A percentile compares a stretch with the other conserved stretches of the same genome.
Conservation (phyloP, 2,329 filamentous ascomycete genomes). For the Fusarium sarcochroum region DNA sequence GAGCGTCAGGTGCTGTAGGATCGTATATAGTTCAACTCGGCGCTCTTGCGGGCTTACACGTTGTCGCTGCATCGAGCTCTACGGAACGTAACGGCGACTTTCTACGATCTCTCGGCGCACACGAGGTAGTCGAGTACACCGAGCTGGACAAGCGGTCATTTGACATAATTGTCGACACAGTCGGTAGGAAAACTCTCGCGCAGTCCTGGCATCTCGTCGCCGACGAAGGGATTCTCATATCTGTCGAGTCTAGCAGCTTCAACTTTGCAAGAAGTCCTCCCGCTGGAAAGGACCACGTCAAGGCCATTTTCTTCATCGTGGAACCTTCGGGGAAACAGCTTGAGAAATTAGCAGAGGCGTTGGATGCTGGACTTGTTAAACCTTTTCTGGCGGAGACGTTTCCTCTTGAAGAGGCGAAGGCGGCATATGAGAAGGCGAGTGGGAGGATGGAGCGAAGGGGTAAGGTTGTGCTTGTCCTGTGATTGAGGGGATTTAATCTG, state of each 20-base stretch:
- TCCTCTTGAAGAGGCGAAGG: not conserved
- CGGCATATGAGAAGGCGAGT: constrained; percentile 11
- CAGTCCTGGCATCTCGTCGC: constrained; percentile 50
- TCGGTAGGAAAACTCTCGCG: constrained; percentile 48
- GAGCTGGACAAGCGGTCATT: constrained; percentile 17
- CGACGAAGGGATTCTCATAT: constrained; percentile 41
- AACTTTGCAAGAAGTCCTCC: constrained; percentile 1
- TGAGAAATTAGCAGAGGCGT: not conserved
- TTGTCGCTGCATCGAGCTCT: constrained; percentile 51
- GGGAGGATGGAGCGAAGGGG: constrained; percentile 14
- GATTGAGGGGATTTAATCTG: fast-evolving
- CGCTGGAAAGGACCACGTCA: constrained; percentile 2
- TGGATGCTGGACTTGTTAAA: constrained; percentile 8
- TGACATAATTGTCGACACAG: constrained; percentile 52
- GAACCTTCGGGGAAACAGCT: constrained; percentile 5
- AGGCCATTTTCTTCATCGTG: constrained; percentile 18
- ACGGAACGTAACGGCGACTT: constrained; percentile 26
- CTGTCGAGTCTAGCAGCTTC: constrained; percentile 31
- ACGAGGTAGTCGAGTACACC: constrained; percentile 41
- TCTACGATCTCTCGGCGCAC: constrained; percentile 44
- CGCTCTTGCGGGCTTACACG: constrained; percentile 48
- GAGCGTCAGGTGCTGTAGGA: constrained; percentile 55
- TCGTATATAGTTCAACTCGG: constrained; percentile 54
- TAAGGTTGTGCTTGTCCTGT: constrained; percentile 24
- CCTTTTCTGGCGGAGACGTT: constrained; percentile 26